phyloP scores from a whole-genome alignment of 2,329 filamentous ascomycete species.

The Penicillium sclerotiorum region DNA sequence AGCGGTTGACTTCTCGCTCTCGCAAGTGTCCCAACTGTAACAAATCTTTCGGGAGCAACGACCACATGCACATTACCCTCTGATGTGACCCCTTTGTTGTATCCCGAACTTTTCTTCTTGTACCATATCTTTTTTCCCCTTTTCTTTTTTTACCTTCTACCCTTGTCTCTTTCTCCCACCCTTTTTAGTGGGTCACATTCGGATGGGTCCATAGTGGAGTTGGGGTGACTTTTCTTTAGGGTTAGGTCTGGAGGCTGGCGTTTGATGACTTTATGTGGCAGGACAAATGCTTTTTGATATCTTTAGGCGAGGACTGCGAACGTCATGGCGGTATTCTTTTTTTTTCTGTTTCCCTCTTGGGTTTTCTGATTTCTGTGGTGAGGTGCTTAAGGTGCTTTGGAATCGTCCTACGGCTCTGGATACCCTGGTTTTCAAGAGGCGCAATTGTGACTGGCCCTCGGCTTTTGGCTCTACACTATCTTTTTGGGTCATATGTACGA shows the following conservation, averaged over 20 bases:
- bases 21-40: conserved; percentile 95
- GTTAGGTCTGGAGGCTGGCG: conserved; percentile 34
- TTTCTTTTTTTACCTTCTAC: conserved; percentile 19
- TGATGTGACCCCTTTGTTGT: conserved; percentile 26
- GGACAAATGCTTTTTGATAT: conserved; percentile 6
- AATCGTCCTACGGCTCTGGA: conserved; percentile 26
- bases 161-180: conserved; percentile 10
- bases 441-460: conserved; percentile 17
- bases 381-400: too few species aligned
- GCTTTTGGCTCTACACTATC: conserved; percentile 19
- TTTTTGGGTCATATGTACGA: conserved; percentile 35
- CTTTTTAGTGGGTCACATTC: conserved; percentile 23
- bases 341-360: conserved; percentile 3
- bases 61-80: conserved; percentile 70
- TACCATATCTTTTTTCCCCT: conserved; percentile 34
- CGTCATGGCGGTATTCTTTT: neutral
- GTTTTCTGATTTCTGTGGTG: too few species aligned
- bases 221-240: conserved; percentile 38
- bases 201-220: conserved; percentile 41
- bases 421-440: conserved; percentile 29
- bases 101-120: conserved; percentile 26
- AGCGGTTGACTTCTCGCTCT: conserved; percentile 84
- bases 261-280: conserved; percentile 28
- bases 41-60: conserved; percentile 85
- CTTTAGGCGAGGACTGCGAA: conserved; percentile 1